Base-by-base conservation (phyloP, 805 yeast species). In the Candida tallmaniae region DNA sequence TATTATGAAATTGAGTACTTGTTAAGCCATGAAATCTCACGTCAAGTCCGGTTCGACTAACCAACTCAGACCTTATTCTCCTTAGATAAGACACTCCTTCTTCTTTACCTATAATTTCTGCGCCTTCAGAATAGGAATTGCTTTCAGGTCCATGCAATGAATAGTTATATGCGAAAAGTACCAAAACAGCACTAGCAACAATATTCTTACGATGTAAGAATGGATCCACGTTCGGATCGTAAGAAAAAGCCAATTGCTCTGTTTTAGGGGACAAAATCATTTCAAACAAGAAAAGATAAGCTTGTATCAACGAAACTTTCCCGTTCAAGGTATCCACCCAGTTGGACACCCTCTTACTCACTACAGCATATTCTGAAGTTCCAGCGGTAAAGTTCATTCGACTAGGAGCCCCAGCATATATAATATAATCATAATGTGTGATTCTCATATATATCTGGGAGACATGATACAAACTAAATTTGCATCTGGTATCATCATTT, bases 221-320 rank as follows among this genome's bases (percentile, higher is more conserved):
- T 4, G 76, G 70, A 47, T 78, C 83, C 3, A 65, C 51, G 39
- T 73, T 73, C 0, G 78, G 72, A 31, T 70, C 65, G 51, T 75
- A 76, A 13, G 58, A 57, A 31, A 65, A 70, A 24, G 62, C 62
- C 9, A 60, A 59, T 26, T 70, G 73, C 27, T 56, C 61, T 16
- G 71, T 77, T 44, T 67, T 70, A n/a, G 76, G 79, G 8, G 68
- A 62, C 29, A 80, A 50, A 41, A 76, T 72, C 73, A 76, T 74
- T 48, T 81, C 86, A 58, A 74, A 75, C 18, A 82, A 47, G 36
- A 78, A 65, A 43, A 77, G 59, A 41, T 76, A 76, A 14, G 83
- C 79, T 50, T 82, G 83, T 25, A 80, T 62, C 6, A 74, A 73
- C 17, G 78, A 64, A 8, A 74, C 56, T 39, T 70, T 66, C 6